These are phyloP conservation scores for Pythium chondricola DNA, from an alignment of 352 stramenopile species.

Conservation along the genomic window DNA sequence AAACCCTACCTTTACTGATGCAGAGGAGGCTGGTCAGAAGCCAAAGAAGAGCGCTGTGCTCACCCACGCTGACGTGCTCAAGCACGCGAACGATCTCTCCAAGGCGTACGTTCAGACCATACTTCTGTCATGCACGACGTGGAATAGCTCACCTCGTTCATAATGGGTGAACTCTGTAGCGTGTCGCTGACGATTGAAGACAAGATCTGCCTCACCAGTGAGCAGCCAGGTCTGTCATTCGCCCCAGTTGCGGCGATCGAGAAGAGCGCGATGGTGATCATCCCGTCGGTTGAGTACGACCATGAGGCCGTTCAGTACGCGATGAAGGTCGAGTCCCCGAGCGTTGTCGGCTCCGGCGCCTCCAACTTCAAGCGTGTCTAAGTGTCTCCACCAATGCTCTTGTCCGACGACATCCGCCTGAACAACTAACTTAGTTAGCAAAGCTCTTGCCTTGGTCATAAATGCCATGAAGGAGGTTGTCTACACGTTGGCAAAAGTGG, in stretches of 20 bases:
- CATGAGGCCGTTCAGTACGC: constrained; percentile 66
- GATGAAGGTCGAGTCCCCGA: constrained; percentile 72
- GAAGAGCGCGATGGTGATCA: constrained; percentile 69
- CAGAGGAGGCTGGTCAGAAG: constrained; percentile 69
- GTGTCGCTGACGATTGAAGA: constrained; percentile 65
- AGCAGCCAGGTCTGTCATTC: constrained; percentile 58
- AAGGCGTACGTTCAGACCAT: constrained; percentile 70
- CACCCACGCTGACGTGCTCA: constrained; percentile 76
- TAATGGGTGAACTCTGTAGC: constrained; percentile 28
- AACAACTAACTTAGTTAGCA: too few relatives aligned
- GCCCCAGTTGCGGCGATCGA: constrained; percentile 68
- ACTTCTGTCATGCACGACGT: too few relatives aligned
- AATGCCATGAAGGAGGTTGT: too few relatives aligned
- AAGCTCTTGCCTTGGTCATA: too few relatives aligned
- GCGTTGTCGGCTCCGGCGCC: constrained; percentile 64
- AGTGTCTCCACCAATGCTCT: constrained; percentile 10
- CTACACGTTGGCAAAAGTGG: too few relatives aligned
- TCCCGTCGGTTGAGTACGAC: constrained; percentile 66
- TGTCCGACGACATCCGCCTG: too few relatives aligned
- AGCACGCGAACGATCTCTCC: constrained; percentile 58
- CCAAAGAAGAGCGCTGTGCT: constrained; percentile 76
- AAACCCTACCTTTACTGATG: background rate
- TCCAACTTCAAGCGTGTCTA: constrained; percentile 83
- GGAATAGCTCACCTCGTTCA: too few relatives aligned
- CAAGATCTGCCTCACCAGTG: constrained; percentile 78